Conservation (phyloP, 2,329 filamentous ascomycete genomes). For the Mollisia scopiformis region DNA sequence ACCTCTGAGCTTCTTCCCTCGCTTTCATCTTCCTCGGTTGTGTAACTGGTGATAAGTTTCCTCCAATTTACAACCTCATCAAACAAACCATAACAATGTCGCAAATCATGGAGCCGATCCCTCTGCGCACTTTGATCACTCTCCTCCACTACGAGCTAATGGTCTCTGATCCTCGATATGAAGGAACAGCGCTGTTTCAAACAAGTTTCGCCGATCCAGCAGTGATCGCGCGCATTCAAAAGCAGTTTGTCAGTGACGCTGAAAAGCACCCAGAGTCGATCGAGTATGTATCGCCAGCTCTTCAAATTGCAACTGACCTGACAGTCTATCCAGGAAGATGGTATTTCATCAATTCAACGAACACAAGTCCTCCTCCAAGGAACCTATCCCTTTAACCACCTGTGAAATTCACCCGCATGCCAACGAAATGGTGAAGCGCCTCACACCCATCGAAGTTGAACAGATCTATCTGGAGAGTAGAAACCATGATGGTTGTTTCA, state of each 20-base stretch:
- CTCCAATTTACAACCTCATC: too few species aligned
- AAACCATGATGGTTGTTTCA: slow-evolving; percentile 3
- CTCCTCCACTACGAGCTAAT: slow-evolving; percentile 13
- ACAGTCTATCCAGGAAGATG: not conserved
- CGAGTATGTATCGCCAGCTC: not conserved
- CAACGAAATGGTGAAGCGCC: not conserved
- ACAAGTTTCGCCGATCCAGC: not conserved
- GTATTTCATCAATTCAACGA: not conserved
- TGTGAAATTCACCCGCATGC: not conserved
- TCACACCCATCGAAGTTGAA: slow-evolving; percentile 1
- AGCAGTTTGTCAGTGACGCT: not conserved
- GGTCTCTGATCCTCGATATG: slow-evolving; percentile 3
- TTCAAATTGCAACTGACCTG: not conserved
- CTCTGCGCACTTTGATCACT: slow-evolving; percentile 4
- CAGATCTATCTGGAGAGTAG: not conserved
- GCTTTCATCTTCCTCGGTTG: too few species aligned
- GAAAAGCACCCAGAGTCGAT: not conserved
- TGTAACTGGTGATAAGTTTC: too few species aligned
- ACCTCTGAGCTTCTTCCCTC: too few species aligned
- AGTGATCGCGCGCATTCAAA: not conserved
- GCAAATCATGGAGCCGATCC: slow-evolving; percentile 10
- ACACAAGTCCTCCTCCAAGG: not conserved
- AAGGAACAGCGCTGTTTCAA: not conserved
- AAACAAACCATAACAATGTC: too few species aligned
- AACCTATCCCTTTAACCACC: not conserved